A percentile compares a stretch with the other conserved stretches of the same genome.
These are phyloP conservation scores for Coemansia sp. DNA, from an alignment of 371 early-diverging fungal species.

Conservation along the genomic window DNA sequence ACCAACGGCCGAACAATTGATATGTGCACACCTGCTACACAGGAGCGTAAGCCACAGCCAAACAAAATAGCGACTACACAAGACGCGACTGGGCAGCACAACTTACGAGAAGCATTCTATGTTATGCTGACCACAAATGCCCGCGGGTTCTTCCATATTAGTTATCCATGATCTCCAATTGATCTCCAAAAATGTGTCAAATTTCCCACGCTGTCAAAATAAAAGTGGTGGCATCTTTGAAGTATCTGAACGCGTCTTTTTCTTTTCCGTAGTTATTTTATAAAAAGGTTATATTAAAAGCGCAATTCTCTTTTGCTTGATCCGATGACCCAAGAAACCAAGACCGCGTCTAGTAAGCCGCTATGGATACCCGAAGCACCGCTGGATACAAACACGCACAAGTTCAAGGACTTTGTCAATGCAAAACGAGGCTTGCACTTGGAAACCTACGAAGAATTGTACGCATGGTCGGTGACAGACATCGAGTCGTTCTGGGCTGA, in stretches of 20 bases:
- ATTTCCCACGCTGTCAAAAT: not conserved
- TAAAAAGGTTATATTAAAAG: not conserved
- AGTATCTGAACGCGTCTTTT: not conserved
- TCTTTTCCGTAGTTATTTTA: not conserved
- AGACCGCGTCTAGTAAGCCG: slow-evolving; percentile 3
- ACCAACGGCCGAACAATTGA: not conserved
- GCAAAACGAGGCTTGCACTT: slow-evolving; percentile 54
- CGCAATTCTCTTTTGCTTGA: not conserved
- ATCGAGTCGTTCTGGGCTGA: slow-evolving; percentile 81
- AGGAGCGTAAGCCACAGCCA: not conserved
- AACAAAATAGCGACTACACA: too few species aligned
- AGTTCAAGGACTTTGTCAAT: slow-evolving; percentile 68
- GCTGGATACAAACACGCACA: slow-evolving; percentile 62
- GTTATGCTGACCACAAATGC: slow-evolving; percentile 29
- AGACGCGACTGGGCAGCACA: too few species aligned
- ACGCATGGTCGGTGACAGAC: slow-evolving; percentile 77
- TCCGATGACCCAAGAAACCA: slow-evolving; percentile 27
- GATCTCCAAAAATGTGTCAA: not conserved
- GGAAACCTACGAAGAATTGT: slow-evolving; percentile 63
- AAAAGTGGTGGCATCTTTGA: not conserved
- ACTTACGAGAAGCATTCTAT: not conserved
- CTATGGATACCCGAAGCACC: slow-evolving; percentile 66
- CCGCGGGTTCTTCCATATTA: slow-evolving; percentile 29
- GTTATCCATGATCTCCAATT: slow-evolving; percentile 21
- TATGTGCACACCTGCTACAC: not conserved